Base-by-base conservation (phyloP, 2,329 filamentous ascomycete species). In the Fusarium sp. region DNA sequence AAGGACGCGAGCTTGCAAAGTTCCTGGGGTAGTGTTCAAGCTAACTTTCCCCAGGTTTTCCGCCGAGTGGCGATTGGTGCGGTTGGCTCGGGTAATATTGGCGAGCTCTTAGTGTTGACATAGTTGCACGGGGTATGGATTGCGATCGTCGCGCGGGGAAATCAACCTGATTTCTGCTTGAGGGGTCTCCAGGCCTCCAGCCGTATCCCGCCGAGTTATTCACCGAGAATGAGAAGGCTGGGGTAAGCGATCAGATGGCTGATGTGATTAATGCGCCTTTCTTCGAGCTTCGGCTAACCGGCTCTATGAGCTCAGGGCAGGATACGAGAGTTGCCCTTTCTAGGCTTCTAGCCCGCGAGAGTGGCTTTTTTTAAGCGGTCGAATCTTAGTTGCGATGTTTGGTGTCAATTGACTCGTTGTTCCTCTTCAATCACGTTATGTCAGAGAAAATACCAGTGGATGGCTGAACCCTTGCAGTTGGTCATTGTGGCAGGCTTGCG, bases 91-190 rank as follows among this genome's bases (percentile, higher is more conserved):
- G 36, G 52, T 70, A 58, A 62, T 68, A 51, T 44, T 63, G 55
- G 50, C 42, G 44, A 63, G n/a, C 26, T 49, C 42, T 43, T 42
- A 45, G 42, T 22, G 13, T 49, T 26, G 36, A 53, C 36, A 48
- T 58, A 43, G 62, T 38, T 69, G 55, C 49, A 53, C 46, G 34
- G n/a, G 45, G 63, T 63, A 28, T 62, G 42, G 62, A 60, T 64
- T 69, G 53, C 22, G 67, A 69, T 69, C 67, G 51, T 64, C 67
- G 63, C 64, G 67, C 67, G 67, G 67, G 67, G 67, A 60, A 71
- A 36, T 57, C 54, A 54, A 48, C 18, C 44, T 68, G 42, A 56
- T 63, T 43, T 24, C 28, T 33, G 9, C 18, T 24, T 34, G 40
- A 53, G 38, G 17, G 17, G 24, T 58, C 34, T 17, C 34, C 34